Conservation (phyloP, 805 yeast species). For the Maudiozyma bulderi region DNA sequence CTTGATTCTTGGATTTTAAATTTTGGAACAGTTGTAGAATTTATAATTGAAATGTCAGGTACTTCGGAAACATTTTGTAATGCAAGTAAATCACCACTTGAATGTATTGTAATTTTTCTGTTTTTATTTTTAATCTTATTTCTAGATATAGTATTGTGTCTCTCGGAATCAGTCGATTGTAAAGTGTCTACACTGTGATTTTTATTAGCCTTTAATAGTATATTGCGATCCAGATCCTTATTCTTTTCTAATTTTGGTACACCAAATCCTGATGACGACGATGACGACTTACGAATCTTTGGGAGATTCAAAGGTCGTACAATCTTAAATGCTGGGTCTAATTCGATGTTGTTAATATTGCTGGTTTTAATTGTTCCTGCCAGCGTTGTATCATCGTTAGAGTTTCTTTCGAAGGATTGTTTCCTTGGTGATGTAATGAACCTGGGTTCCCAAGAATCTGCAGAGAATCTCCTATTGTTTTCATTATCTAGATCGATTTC, state of each 20-base stretch:
- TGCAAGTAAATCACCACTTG: constrained; percentile 19
- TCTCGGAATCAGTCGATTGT: background rate
- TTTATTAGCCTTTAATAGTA: background rate
- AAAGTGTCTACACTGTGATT: background rate
- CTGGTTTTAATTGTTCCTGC: background rate
- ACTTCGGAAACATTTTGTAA: background rate
- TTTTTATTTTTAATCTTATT: constrained; percentile 14
- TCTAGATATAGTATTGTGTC: background rate
- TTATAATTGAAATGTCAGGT: background rate
- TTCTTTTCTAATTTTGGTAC: too few species aligned
- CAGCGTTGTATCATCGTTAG: too few species aligned
- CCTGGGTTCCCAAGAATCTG: background rate
- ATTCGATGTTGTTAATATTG: background rate
- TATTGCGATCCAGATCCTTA: background rate
- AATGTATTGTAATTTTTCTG: constrained; percentile 24
- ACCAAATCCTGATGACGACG: background rate
- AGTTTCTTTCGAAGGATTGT: background rate
- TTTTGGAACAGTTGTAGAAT: background rate
- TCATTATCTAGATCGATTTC: background rate
- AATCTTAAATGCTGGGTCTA: constrained; percentile 15
- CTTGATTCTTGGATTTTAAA: constrained; percentile 4
- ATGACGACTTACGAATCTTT: background rate
- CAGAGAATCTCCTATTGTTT: background rate
- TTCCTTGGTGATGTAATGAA: constrained; percentile 2
- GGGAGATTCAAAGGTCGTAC: background rate